phyloP scores from a whole-genome alignment of 1,284 basidiomycete genomes.

The Tilletia horrida region DNA sequence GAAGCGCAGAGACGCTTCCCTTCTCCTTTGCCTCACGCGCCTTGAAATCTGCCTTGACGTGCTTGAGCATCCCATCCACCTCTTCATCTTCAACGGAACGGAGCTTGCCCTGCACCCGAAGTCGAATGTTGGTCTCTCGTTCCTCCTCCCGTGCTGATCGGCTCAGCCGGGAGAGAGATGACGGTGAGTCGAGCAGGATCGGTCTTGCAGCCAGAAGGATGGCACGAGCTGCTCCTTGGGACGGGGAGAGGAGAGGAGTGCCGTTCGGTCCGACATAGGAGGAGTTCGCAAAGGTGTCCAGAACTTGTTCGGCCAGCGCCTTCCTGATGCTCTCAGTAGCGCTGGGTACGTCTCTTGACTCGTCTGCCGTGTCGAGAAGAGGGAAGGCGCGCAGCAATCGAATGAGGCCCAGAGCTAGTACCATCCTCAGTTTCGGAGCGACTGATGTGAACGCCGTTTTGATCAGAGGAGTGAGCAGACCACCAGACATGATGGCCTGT shows the following conservation, averaged over 20 bases:
- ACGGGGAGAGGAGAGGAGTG: not conserved
- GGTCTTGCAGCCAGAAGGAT: not conserved
- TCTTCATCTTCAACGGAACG: conserved; percentile 5
- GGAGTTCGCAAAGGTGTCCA: not conserved
- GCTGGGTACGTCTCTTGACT: not conserved
- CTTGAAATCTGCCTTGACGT: not conserved
- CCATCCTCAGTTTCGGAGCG: conserved; percentile 36
- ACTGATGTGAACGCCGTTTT: conserved; percentile 32
- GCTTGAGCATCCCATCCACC: not conserved
- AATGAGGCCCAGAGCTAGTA: conserved; percentile 34
- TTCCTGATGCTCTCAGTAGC: not conserved
- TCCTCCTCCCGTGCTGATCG: not conserved
- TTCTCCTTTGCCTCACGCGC: not conserved
- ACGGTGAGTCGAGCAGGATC: not conserved
- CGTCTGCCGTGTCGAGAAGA: conserved; percentile 31
- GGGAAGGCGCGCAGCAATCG: conserved; percentile 40
- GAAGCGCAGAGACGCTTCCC: not conserved
- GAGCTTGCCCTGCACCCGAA: conserved; percentile 8
- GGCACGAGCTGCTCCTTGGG: not conserved
- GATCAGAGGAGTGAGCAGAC: conserved; percentile 41
- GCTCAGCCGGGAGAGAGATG: not conserved
- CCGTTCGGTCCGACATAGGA: not conserved
- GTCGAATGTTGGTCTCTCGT: not conserved
- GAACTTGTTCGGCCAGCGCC: not conserved
- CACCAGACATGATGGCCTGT: conserved; percentile 37